phyloP scores from a whole-genome alignment of 495 filamentous ascomycete species.

The Trichoderma asperelloides region DNA sequence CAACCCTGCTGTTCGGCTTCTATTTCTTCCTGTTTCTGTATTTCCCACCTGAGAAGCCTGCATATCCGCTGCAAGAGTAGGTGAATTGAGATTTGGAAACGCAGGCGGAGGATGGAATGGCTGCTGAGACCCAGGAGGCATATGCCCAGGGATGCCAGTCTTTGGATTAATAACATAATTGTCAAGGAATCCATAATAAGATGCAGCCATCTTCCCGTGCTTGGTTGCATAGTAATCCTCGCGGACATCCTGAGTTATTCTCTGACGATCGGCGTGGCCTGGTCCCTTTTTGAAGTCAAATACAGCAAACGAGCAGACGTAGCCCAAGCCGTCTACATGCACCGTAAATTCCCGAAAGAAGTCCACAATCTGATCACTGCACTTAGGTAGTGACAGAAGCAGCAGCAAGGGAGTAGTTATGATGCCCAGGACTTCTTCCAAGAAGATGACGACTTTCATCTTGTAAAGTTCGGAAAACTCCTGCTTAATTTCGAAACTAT shows the following conservation, averaged over 20 bases:
- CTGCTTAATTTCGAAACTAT: slow-evolving; percentile 72
- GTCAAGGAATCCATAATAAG: slow-evolving; percentile 86
- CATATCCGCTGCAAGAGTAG: slow-evolving; percentile 48
- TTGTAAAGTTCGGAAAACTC: slow-evolving; percentile 88
- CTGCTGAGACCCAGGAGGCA: slow-evolving; percentile 40
- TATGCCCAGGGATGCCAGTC: slow-evolving; percentile 36
- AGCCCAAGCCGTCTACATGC: slow-evolving; percentile 90
- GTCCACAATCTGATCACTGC: slow-evolving; percentile 87
- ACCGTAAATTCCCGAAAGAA: slow-evolving; percentile 98
- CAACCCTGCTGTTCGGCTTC: slow-evolving; percentile 17
- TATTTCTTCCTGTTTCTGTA: slow-evolving; percentile 27
- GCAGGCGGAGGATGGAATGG: slow-evolving; percentile 73
- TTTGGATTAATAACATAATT: slow-evolving; percentile 69
- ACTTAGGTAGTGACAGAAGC: slow-evolving; percentile 78
- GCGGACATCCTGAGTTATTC: slow-evolving; percentile 49
- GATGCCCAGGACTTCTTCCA: slow-evolving; percentile 87
- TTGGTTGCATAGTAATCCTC: slow-evolving; percentile 92
- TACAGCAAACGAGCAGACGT: slow-evolving; percentile 95
- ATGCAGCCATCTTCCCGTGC: slow-evolving; percentile 94
- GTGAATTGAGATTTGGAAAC: slow-evolving; percentile 63
- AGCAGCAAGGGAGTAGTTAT: slow-evolving; percentile 86
- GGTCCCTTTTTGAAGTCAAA: slow-evolving; percentile 89
- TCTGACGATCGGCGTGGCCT: slow-evolving; percentile 38
- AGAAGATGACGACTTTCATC: slow-evolving; percentile 78
- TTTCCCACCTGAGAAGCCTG: slow-evolving; percentile 39